Evolutionary conservation across 495 filamentous ascomycete species (phyloP).

Genomic region (Tricharina praecox): DNA sequence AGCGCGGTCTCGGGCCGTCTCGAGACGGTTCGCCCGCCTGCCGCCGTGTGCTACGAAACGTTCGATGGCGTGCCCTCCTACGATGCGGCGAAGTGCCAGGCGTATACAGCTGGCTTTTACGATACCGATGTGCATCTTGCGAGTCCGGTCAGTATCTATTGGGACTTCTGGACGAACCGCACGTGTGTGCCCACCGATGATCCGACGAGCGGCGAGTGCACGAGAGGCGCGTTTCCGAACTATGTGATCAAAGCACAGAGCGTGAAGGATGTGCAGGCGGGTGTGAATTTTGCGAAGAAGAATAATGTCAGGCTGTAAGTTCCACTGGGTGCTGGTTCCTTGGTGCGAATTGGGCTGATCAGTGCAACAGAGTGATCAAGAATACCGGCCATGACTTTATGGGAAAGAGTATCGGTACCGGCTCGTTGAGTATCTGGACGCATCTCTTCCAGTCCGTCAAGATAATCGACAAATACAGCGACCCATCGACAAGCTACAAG

Average conservation of each 20-base stretch:
- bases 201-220: slow-evolving; percentile 27
- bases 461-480: slow-evolving; percentile 9
- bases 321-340: too few species aligned
- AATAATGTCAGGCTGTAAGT: slow-evolving; percentile 35
- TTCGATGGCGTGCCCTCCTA: slow-evolving; percentile 22
- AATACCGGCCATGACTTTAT: slow-evolving; percentile 55
- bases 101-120: background rate
- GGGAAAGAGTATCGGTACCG: slow-evolving; percentile 35
- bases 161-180: slow-evolving; percentile 10
- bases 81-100: slow-evolving; percentile 25
- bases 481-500: slow-evolving; percentile 1
- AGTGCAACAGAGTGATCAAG: slow-evolving; percentile 37
- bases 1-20: slow-evolving; percentile 35
- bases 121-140: background rate
- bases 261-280: slow-evolving; percentile 40
- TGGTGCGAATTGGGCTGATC: too few species aligned
- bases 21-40: slow-evolving; percentile 36
- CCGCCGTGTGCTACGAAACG: slow-evolving; percentile 36
- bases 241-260: slow-evolving; percentile 44
- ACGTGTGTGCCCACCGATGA: slow-evolving; percentile 6
- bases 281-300: slow-evolving; percentile 46
- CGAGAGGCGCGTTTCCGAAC: slow-evolving; percentile 38
- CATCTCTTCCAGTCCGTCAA: slow-evolving; percentile 38
- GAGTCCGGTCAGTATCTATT: background rate
- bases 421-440: slow-evolving; percentile 40